Evolutionary conservation across 192 early-diverging fungal species (phyloP).

Genomic region (Cetraspora pellucida): DNA sequence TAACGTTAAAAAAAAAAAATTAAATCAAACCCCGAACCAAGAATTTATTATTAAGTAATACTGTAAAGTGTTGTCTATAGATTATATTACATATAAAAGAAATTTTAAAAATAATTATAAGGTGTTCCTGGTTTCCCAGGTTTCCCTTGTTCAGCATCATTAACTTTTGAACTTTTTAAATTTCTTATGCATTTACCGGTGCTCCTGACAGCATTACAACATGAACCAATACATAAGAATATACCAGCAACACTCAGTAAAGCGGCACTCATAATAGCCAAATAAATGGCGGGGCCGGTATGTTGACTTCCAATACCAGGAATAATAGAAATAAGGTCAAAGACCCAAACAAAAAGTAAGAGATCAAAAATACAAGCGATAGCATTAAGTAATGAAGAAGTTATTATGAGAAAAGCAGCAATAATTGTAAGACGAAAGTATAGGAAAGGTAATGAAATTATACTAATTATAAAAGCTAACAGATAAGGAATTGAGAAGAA

Average conservation of each 20-base stretch:
- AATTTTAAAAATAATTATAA: too few species aligned
- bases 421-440: not conserved
- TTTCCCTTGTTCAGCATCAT: too few species aligned
- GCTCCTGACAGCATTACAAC: not conserved
- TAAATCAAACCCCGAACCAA: too few species aligned
- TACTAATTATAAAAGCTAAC: not conserved
- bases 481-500: constrained; percentile 16
- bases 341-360: constrained; percentile 24
- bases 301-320: constrained; percentile 26
- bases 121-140: too few species aligned
- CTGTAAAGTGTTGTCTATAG: too few species aligned
- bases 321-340: constrained; percentile 5
- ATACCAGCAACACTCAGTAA: constrained; percentile 8
- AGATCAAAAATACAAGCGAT: constrained; percentile 2
- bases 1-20: too few species aligned
- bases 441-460: not conserved
- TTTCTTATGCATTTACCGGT: not conserved
- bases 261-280: not conserved
- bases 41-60: too few species aligned
- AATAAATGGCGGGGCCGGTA: constrained; percentile 12
- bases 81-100: too few species aligned
- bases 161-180: not conserved
- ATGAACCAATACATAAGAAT: too few species aligned
- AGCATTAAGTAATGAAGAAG: not conserved
- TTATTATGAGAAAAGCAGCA: not conserved